Base-by-base conservation (phyloP, 768 basidiomycete genomes). In the Terana coerulea region DNA sequence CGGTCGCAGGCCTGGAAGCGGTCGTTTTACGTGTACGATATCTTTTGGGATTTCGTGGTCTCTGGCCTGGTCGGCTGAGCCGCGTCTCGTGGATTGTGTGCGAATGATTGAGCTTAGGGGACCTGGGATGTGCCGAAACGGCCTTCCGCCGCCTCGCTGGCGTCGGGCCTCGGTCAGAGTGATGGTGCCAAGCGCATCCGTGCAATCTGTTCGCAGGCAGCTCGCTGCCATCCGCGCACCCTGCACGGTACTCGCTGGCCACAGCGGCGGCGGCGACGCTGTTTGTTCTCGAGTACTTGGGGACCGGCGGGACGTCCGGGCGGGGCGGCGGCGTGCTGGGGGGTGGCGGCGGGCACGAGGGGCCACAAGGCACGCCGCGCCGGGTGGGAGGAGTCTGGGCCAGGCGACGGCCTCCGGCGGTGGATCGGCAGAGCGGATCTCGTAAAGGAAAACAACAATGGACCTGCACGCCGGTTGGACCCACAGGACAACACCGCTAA, bases 91-190 rank as follows among this genome's bases (percentile, higher is more conserved):
- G 45, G 47, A 11, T 54, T 54, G 53, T 54, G 53, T 54, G 53
- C 53, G 42, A 48, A 39, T 54, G 53, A 54, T 54, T 54, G 53
- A 49, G 47, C 53, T 54, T 54, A 45, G 48, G 53, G 53, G 53
- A 45, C 53, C 53, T 41, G 53, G 48, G 40, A 44, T 50, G 53
- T 44, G 48, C 53, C 47, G 53, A 47, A n/a, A 22, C 48, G 26
- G 46, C 30, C 17, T 44, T 35, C 31, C 31, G 42, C 1, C n/a
- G 21, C 43, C 43, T 21, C 15, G 51, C 12, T 26, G 31, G 9
- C 24, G 9, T 14, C 3, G n/a, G n/a, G n/a, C n/a, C n/a, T n/a
- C n/a, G n/a, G n/a, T n/a, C n/a, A n/a, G n/a, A n/a, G n/a, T n/a
- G n/a, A n/a, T n/a, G n/a, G n/a, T n/a, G n/a, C n/a, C n/a, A n/a